Percentiles rank a stretch among this genome's conserved stretches.
Evolutionary conservation across 2,329 filamentous ascomycete species (phyloP).

Genomic region (Camillea tinctor): DNA sequence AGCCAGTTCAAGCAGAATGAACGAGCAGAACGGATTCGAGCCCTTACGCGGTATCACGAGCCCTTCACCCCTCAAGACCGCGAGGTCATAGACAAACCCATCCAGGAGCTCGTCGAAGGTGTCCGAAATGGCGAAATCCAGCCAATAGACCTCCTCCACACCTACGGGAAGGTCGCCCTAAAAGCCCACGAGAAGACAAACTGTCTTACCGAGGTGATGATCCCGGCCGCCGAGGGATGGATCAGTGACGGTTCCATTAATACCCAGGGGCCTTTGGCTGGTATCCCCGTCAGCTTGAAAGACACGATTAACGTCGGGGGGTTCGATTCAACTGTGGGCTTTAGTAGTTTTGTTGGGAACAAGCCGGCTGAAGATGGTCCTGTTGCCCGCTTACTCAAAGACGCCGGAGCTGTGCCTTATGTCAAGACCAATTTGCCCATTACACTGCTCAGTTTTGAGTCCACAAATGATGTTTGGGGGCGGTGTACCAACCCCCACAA

Average conservation of each 20-base stretch:
- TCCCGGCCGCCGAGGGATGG: conserved; percentile 77
- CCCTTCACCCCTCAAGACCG: conserved; percentile 65
- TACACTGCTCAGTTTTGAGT: conserved; percentile 84
- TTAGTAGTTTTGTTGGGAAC: conserved; percentile 70
- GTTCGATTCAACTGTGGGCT: conserved; percentile 81
- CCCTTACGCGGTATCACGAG: conserved; percentile 64
- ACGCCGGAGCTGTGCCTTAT: conserved; percentile 85
- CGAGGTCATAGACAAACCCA: conserved; percentile 68
- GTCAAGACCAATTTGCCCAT: conserved; percentile 91
- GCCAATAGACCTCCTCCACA: conserved; percentile 72
- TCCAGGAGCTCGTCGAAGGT: conserved; percentile 73
- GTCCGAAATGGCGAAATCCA: conserved; percentile 68
- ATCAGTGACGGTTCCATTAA: conserved; percentile 58
- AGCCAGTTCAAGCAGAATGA: conserved; percentile 80
- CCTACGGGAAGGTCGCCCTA: conserved; percentile 84
- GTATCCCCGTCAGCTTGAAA: conserved; percentile 84
- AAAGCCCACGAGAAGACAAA: conserved; percentile 85
- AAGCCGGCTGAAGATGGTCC: conserved; percentile 66
- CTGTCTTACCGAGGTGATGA: conserved; percentile 83
- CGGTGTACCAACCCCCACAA: conserved; percentile 81
- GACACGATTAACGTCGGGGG: conserved; percentile 77
- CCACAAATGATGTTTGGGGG: conserved; percentile 77
- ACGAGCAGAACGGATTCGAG: conserved; percentile 66
- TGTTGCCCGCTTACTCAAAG: conserved; percentile 75
- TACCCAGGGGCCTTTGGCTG: conserved; percentile 77